These are phyloP conservation scores for Citrus trifoliata DNA, from an alignment of 345 rosid genomes.

Conservation along the genomic window DNA sequence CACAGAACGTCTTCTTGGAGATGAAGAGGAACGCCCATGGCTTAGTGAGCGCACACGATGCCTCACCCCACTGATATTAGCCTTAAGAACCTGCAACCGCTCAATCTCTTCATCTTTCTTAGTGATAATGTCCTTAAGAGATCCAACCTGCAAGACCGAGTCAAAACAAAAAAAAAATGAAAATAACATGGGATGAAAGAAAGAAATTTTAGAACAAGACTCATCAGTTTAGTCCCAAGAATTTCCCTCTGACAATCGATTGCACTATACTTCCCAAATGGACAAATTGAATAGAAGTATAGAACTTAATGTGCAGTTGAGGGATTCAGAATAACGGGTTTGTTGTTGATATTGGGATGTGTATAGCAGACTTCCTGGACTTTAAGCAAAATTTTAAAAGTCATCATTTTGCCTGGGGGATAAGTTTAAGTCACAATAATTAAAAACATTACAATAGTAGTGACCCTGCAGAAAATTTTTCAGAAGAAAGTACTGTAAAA, in stretches of 20 bases:
- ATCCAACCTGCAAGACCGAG: constrained; percentile 54
- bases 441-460: background rate
- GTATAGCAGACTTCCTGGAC: background rate
- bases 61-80: constrained; percentile 40
- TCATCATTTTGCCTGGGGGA: constrained; percentile 3
- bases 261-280: background rate
- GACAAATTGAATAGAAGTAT: background rate
- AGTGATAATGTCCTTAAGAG: constrained; percentile 59
- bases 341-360: background rate
- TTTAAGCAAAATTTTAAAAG: background rate
- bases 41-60: constrained; percentile 42
- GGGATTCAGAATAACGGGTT: background rate
- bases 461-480: background rate
- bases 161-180: constrained; percentile 3
- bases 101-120: constrained; percentile 87
- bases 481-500: background rate
- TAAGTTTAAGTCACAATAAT: background rate
- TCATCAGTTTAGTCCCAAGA: background rate
- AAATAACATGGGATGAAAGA: background rate
- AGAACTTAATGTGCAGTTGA: background rate
- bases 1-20: constrained; percentile 62
- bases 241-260: background rate
- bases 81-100: constrained; percentile 49
- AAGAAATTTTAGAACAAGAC: background rate
- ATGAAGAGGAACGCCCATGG: constrained; percentile 63